Base-by-base conservation (phyloP, 306 rosid species). In the Lathyrus sativus region DNA sequence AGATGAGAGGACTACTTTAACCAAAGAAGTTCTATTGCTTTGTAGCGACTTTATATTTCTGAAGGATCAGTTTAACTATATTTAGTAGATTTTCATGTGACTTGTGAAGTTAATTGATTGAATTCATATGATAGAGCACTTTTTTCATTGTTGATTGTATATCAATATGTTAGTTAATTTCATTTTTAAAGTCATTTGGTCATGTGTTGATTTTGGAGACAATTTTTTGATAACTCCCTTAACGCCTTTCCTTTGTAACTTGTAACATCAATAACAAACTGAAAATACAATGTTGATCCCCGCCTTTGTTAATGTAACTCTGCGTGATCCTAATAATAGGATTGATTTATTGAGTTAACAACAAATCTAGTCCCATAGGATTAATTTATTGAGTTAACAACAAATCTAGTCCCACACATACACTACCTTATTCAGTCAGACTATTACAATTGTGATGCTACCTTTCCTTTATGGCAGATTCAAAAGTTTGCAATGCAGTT, bases 401-500 rank as follows among this genome's bases (percentile, higher is more conserved):
- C 13, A 1, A 55, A 18, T 44, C 56, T 39, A 42, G 65, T 31
- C 9, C 11, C 46, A 12, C 55, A 46, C 5, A 70, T 44, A 67
- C 17, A 45, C 24, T 48, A 3, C 19, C 54, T 50, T 63, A 17
- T 44, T 33, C 45, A 2, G 24, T 28, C 49, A 29, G 37, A 38
- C 33, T 57, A 43, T 17, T 28, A 12, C 38, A 61, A 45, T 72
- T 17, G 44, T 57, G 41, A 22, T 38, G 49, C n/a, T 61, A 54
- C 10, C 56, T 71, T 11, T 4, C 56, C 9, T 71, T 69, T 61
- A 67, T 50, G 49, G 62, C 85, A 93, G 97, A 77, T 83, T 39
- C 91, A 90, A 80, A 93, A 90, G 84, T 93, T 90, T 49, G 97
- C 88, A 19, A 48, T 93, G 75, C 80, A 85, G 68, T 88, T 90